Evolutionary conservation across 2,329 filamentous ascomycete species (phyloP), one percentile per base, ranked within the genome.

Genomic region (Diaporthe ampelina): DNA sequence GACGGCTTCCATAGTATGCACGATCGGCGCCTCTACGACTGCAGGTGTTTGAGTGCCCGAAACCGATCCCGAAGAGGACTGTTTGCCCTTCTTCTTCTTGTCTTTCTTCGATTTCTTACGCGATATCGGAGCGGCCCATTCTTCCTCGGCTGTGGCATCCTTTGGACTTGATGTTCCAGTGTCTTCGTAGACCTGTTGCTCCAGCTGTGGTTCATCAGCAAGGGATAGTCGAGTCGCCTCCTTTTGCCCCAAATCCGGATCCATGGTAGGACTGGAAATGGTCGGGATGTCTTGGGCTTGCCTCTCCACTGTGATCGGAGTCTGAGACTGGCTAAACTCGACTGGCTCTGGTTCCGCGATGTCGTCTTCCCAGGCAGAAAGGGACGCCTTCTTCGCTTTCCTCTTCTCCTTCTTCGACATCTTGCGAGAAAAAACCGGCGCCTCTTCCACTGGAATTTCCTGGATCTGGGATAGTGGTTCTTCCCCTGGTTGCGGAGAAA

Each of bases 41-140:
- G 37, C 43, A n/a, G 75, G 74, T 2, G 73, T 76, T 21, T 67
- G 75, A 11, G 48, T 26, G n/a, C 68, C 75, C 4, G 77, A 73
- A 10, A 74, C 52, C 58, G 73, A 68, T 40, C 74, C 77, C 70
- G 77, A 57, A 69, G 72, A 50, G 26, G 76, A 63, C 76, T 78
- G 76, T 74, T 81, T 80, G 48, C 79, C 80, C 76, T 83, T 83
- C 32, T 80, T 77, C 67, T 83, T 86, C 80, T 83, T 86, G 58
- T 81, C 83, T 69, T 78, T 79, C 65, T 84, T 84, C 63, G 80
- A 79, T 74, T 83, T 84, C 74, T 81, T 82, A 40, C 76, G 78
- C 8, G 73, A 73, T 67, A 80, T 76, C 54, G 73, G 73, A 17
- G 40, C 24, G 61, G 61, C 24, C 74, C 74, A 76, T 52, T 63